Evolutionary conservation across 2,329 filamentous ascomycete species (phyloP), one percentile per base, ranked within the genome.

Genomic region (Neonectria ditissima): DNA sequence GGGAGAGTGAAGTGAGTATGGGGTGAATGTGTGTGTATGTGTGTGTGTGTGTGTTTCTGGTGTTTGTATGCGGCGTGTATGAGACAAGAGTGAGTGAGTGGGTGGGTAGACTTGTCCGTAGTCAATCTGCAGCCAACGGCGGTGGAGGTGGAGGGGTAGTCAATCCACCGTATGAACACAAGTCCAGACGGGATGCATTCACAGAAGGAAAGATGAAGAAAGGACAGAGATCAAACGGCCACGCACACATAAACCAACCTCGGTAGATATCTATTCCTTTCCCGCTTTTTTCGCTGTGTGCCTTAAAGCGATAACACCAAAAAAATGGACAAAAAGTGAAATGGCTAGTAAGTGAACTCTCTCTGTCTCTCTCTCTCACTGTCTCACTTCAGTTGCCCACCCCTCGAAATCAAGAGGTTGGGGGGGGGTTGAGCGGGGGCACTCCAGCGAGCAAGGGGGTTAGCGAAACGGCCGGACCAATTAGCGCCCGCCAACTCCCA

Each of bases 401-500:
- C 37, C 37, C 37, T 6, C 37, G 41, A 51, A 51, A 51, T 51
- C 44, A 56, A 37, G 32, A 62, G 54, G 54, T 16, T 56, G 50
- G 52, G 52, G 28, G 20, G 20, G 13, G 20, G 34, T n/a, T n/a
- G n/a, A n/a, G n/a, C n/a, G n/a, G n/a, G n/a, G n/a, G n/a, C n/a
- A 26, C 30, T 32, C 13, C 13, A 32, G 30, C 11, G 30, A 11
- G 11, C 30, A 3, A 37, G 59, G 14, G 20, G n/a, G 18, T n/a
- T 16, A n/a, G n/a, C 11, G 18, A 43, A 32, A 13, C 30, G 30
- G 34, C 20, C 24, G 55, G 45, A 54, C 70, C 70, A 73, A 73
- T 73, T 66, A 68, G 43, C 44, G 58, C 59, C 50, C 59, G 63
- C 66, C 66, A 72, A 65, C 67, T 52, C 45, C 55, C 63, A 66